Base-by-base conservation (phyloP, 1,139 yeast species). In the Arxiozyma heterogenica region DNA sequence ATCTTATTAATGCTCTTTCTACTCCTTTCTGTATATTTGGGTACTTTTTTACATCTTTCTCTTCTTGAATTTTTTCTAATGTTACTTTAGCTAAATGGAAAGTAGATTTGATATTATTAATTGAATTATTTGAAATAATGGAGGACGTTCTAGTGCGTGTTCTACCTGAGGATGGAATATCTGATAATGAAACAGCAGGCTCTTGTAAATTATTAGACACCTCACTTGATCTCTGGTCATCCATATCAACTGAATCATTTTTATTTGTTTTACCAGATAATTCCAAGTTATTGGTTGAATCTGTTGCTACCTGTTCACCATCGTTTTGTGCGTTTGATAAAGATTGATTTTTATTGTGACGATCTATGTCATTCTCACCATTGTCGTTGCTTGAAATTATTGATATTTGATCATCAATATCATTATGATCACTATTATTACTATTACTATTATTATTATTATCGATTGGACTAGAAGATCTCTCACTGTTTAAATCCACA, bases 21-120 rank as follows among this genome's bases (percentile, higher is more conserved):
- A 66, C 55, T 8, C 61, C 49, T 50, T 66, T 66, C 50, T 64
- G 64, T 7, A 62, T 59, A 50, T 58, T 63, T 6, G 64, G 54
- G 51, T 59, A 54, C 48, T 64, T 66, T 54, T 68, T 68, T 27
- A 67, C 55, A 45, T 65, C 70, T 53, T 65, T 69, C 25, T 62
- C 61, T 25, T 59, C 61, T 48, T 62, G 53, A 42, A 69, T 60
- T 4, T 61, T 58, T 45, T 64, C 62, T 46, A 69, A 55, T 4
- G 69, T 66, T 3, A 63, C 55, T 51, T 64, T 67, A 18, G 65
- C 66, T 39, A 68, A 59, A 22, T 53, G 43, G 30, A 62, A 51
- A 11, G 69, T 65, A 0, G 71, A 67, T 47, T 58, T 62, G 4
- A 60, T 56, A 54, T 64, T 66, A 27, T 59, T 54, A 34, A 12